Evolutionary conservation across 805 yeast species (phyloP).

Genomic region (Wickerhamomyces chaumierensis): DNA sequence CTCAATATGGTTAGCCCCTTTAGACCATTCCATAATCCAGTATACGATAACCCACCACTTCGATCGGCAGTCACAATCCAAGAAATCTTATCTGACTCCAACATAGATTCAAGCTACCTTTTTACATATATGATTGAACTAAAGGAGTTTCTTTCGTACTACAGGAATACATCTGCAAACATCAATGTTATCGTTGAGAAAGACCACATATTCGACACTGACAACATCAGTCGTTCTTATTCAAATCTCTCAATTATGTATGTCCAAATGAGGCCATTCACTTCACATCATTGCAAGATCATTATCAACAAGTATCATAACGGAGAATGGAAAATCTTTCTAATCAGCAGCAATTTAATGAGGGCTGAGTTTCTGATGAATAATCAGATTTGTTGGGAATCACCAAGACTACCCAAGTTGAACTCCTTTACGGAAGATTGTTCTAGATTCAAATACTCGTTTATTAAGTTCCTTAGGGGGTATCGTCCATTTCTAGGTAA

Average conservation of each 20-base stretch:
- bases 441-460: slow-evolving; percentile 31
- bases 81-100: slow-evolving; percentile 23
- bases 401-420: slow-evolving; percentile 29
- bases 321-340: slow-evolving; percentile 32
- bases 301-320: slow-evolving; percentile 42
- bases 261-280: slow-evolving; percentile 27
- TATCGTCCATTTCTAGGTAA: slow-evolving; percentile 25
- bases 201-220: not conserved
- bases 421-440: not conserved
- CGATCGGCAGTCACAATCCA: slow-evolving; percentile 16
- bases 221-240: not conserved
- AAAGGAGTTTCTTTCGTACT: slow-evolving; percentile 19
- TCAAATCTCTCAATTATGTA: slow-evolving; percentile 17
- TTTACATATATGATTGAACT: slow-evolving; percentile 39
- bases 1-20: no score
- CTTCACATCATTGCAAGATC: slow-evolving; percentile 58
- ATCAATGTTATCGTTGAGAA: slow-evolving; percentile 13
- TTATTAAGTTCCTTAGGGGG: slow-evolving; percentile 31
- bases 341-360: slow-evolving; percentile 52
- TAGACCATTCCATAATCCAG: slow-evolving; percentile 11
- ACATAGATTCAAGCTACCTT: slow-evolving; percentile 27
- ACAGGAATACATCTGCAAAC: slow-evolving; percentile 11
- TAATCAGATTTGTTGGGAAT: slow-evolving; percentile 58
- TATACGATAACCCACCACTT: slow-evolving; percentile 9
- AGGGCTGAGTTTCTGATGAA: slow-evolving; percentile 41